Evolutionary conservation across 2,329 filamentous ascomycete genomes (phyloP).

Genomic region (Calonectria hawksworthii): DNA sequence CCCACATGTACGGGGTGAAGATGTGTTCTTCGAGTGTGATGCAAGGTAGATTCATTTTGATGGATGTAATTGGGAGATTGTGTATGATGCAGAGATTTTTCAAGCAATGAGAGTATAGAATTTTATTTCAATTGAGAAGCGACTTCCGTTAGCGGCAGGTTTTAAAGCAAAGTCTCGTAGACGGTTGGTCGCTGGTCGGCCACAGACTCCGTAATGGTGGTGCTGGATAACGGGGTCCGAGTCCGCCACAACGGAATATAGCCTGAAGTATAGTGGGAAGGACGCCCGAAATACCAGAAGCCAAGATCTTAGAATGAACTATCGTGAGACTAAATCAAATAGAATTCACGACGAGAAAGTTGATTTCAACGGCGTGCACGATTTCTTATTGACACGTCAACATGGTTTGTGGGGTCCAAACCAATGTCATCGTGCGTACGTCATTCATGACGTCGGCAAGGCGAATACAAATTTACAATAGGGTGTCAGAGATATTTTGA

Average conservation of each 20-base stretch:
- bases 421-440: too few relatives aligned
- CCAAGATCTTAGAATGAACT: not conserved
- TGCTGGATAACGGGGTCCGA: not conserved
- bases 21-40: conserved; percentile 29
- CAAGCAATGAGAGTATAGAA: not conserved
- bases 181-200: not conserved
- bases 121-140: not conserved
- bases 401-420: not conserved
- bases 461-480: too few relatives aligned
- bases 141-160: not conserved
- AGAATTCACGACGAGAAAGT: not conserved
- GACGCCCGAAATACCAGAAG: not conserved
- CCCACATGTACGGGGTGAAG: conserved; percentile 14
- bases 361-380: not conserved
- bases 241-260: not conserved
- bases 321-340: not conserved
- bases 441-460: too few relatives aligned
- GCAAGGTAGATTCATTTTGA: not conserved
- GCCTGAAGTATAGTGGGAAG: not conserved
- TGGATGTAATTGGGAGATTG: not conserved
- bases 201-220: not conserved
- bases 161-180: not conserved
- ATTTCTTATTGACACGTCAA: not conserved
- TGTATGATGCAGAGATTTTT: not conserved
- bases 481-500: too few relatives aligned